Percentiles rank a stretch among this genome's conserved stretches.
phyloP scores from a whole-genome alignment of 2,329 filamentous ascomycete genomes.

The Penicillium aurantiogriseum region DNA sequence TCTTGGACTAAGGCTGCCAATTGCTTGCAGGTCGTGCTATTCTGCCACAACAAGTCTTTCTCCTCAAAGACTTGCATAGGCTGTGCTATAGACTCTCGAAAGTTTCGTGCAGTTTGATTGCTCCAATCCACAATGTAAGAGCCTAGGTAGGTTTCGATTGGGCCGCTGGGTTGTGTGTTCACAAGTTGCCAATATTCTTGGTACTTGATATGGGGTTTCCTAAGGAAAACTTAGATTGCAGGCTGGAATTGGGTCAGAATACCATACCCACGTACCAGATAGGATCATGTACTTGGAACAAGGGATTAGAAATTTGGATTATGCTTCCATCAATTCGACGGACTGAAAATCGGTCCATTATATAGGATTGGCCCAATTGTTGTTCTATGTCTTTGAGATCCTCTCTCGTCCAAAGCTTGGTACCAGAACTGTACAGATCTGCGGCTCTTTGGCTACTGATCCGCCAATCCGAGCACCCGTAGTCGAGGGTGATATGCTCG shows the following conservation, averaged over 20 bases:
- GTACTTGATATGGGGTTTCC: slow-evolving; percentile 22
- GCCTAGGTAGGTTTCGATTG: slow-evolving; percentile 20
- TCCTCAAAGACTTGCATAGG: slow-evolving; percentile 21
- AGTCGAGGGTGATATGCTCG: slow-evolving; percentile 10
- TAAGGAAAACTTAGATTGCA: slow-evolving; percentile 16
- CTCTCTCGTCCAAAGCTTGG: slow-evolving; percentile 20
- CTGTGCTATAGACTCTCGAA: slow-evolving; percentile 21
- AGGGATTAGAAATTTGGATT: slow-evolving; percentile 21
- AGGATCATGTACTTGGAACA: slow-evolving; percentile 23
- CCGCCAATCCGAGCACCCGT: slow-evolving; percentile 20
- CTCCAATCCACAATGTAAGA: slow-evolving; percentile 25
- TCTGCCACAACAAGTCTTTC: slow-evolving; percentile 19
- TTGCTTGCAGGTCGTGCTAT: slow-evolving; percentile 19
- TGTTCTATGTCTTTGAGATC: slow-evolving; percentile 22
- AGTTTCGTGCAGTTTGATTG: slow-evolving; percentile 20
- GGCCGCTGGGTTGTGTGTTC: slow-evolving; percentile 17
- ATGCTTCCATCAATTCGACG: slow-evolving; percentile 22
- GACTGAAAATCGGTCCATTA: slow-evolving; percentile 19
- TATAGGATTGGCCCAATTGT: slow-evolving; percentile 20
- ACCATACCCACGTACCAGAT: slow-evolving; percentile 21
- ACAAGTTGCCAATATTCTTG: slow-evolving; percentile 24
- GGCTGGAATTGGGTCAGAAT: slow-evolving; percentile 11
- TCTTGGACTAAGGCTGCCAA: slow-evolving; percentile 16
- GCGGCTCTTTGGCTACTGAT: slow-evolving; percentile 22
- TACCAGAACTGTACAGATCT: slow-evolving; percentile 22